Percentiles rank a stretch among this genome's conserved stretches.
phyloP scores from a whole-genome alignment of 331 rosid genomes.

The Pyracantha coccinea region DNA sequence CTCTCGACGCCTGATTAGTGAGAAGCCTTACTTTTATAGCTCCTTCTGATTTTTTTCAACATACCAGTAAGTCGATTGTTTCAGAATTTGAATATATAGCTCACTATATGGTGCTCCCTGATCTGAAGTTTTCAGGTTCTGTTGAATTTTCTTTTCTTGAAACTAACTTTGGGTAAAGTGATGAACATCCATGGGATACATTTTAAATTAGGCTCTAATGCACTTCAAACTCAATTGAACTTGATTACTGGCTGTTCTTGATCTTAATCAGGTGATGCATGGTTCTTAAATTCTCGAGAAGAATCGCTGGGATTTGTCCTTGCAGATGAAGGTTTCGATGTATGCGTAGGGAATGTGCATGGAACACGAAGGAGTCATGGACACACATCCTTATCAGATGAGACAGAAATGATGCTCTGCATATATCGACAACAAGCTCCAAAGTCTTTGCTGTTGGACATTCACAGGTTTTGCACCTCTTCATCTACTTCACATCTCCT shows the following conservation, averaged over 20 bases:
- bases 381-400: slow-evolving; percentile 44
- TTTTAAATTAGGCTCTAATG: neutral
- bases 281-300: slow-evolving; percentile 74
- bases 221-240: neutral
- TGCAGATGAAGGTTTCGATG: slow-evolving; percentile 85
- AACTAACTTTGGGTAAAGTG: too few species aligned
- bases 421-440: slow-evolving; percentile 37
- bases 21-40: too few species aligned
- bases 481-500: slow-evolving; percentile 10
- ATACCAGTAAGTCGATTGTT: too few species aligned
- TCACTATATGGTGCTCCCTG: too few species aligned
- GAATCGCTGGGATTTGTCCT: slow-evolving; percentile 86
- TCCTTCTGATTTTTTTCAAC: too few species aligned
- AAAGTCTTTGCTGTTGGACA: slow-evolving; percentile 78
- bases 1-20: too few species aligned
- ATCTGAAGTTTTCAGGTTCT: too few species aligned
- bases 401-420: slow-evolving; percentile 53
- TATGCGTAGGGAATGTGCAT: slow-evolving; percentile 84
- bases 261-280: slow-evolving; percentile 76
- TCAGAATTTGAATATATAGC: too few species aligned
- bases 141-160: too few species aligned
- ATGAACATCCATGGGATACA: too few species aligned
- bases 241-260: neutral
- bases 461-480: slow-evolving; percentile 65
- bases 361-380: slow-evolving; percentile 93